Evolutionary conservation across 169 alveolate species (phyloP).

Genomic region (Theileria equi): DNA sequence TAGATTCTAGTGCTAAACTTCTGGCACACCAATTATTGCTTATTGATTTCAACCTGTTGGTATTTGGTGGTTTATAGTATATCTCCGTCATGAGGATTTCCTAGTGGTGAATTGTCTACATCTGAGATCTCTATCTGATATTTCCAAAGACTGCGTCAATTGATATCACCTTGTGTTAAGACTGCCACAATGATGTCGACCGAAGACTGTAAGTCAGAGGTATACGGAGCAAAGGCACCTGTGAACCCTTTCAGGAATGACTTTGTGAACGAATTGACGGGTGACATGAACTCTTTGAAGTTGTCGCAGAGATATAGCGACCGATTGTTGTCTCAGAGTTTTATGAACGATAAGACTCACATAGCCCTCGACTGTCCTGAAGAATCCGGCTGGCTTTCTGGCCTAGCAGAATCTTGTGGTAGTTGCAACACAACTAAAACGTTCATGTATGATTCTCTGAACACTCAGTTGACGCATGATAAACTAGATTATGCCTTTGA

Average conservation of each 20-base stretch:
- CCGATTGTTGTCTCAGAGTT: not conserved
- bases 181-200: not conserved
- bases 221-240: not conserved
- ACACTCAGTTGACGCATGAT: constrained; percentile 5
- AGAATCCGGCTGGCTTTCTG: constrained; percentile 10
- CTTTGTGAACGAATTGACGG: not conserved
- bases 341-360: not conserved
- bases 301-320: not conserved
- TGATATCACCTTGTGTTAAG: too few relatives aligned
- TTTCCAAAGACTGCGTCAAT: too few relatives aligned
- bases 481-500: not conserved
- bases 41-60: too few relatives aligned
- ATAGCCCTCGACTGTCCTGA: not conserved
- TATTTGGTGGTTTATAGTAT: too few relatives aligned
- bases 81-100: too few relatives aligned
- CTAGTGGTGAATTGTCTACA: too few relatives aligned
- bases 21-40: too few relatives aligned
- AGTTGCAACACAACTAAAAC: constrained; percentile 4
- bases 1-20: too few relatives aligned
- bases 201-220: not conserved
- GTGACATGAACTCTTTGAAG: not conserved
- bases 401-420: constrained; percentile 21
- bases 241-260: not conserved
- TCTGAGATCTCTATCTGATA: too few relatives aligned
- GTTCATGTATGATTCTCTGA: constrained; percentile 7